Percentiles rank a stretch among this genome's conserved stretches.
These are phyloP conservation scores for Exophiala phaeomuriformis DNA, from an alignment of 2,329 filamentous ascomycete species.

Conservation along the genomic window DNA sequence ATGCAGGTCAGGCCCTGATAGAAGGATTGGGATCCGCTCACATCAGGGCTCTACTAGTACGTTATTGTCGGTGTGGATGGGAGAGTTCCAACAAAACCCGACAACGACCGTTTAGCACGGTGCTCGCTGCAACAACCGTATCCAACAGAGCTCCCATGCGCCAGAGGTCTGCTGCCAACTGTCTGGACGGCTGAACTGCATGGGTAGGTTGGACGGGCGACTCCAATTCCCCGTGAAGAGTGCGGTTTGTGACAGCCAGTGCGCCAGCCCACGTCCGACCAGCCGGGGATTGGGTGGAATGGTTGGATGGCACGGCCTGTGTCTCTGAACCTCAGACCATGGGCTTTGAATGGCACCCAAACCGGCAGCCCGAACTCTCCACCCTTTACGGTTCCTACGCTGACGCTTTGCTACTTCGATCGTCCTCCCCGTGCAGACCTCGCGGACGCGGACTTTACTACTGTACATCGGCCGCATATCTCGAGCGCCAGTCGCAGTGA, in stretches of 20 bases:
- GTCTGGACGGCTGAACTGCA: neutral
- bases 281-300: conserved; percentile 16
- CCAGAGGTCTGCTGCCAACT: neutral
- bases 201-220: conserved; percentile 4
- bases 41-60: neutral
- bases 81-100: neutral
- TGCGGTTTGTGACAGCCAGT: conserved; percentile 18
- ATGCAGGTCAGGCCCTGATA: neutral
- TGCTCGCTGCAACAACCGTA: neutral
- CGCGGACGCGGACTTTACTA: conserved; percentile 1
- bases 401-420: conserved; percentile 10
- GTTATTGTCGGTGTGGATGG: neutral
- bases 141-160: neutral
- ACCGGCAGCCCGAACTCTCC: conserved; percentile 9
- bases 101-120: conserved; percentile 2
- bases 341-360: conserved; percentile 18
- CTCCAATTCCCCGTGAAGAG: conserved; percentile 1
- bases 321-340: conserved; percentile 16
- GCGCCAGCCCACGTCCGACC: conserved; percentile 17
- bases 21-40: neutral
- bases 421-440: conserved; percentile 20
- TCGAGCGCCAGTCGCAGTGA: conserved; percentile 4
- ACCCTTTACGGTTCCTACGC: conserved; percentile 11
- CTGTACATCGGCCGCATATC: conserved; percentile 11
- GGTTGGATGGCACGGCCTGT: conserved; percentile 16